Percentiles rank a stretch among this genome's conserved stretches.
phyloP scores from a whole-genome alignment of 2,329 filamentous ascomycete species.

The Tetracladium maxilliforme region DNA sequence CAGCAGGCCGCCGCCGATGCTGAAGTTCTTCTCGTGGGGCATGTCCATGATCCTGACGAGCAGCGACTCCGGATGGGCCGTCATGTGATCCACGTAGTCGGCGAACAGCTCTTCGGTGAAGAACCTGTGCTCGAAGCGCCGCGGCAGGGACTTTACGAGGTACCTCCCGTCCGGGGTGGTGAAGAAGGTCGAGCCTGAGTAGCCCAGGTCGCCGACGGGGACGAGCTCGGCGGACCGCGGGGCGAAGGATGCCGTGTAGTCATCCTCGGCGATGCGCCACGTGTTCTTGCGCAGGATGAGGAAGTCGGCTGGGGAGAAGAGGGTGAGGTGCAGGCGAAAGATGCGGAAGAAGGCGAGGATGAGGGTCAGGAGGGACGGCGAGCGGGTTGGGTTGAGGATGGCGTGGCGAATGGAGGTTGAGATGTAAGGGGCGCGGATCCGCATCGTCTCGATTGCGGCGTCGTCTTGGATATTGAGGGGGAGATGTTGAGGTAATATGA shows the following conservation, averaged over 20 bases:
- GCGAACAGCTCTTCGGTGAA: slow-evolving; percentile 52
- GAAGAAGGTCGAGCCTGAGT: slow-evolving; percentile 66
- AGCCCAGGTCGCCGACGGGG: slow-evolving; percentile 54
- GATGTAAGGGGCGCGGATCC: slow-evolving; percentile 15
- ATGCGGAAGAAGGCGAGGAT: slow-evolving; percentile 38
- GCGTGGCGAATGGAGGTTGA: slow-evolving; percentile 23
- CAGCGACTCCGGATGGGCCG: slow-evolving; percentile 39
- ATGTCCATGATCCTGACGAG: slow-evolving; percentile 58
- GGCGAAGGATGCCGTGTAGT: slow-evolving; percentile 22
- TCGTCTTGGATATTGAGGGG: too few species aligned
- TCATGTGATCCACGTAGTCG: slow-evolving; percentile 52
- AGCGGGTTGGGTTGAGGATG: slow-evolving; percentile 15
- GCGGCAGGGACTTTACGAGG: slow-evolving; percentile 57
- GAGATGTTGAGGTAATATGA: too few species aligned
- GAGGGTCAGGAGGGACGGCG: slow-evolving; percentile 19
- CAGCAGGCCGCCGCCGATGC: too few species aligned
- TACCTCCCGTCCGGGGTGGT: slow-evolving; percentile 50
- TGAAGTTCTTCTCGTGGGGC: slow-evolving; percentile 39
- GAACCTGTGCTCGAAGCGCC: slow-evolving; percentile 55
- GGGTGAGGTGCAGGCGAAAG: slow-evolving; percentile 30
- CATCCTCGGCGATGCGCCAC: slow-evolving; percentile 19
- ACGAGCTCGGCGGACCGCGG: slow-evolving; percentile 21
- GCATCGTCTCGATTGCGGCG: too few species aligned
- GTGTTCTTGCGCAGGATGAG: slow-evolving; percentile 28
- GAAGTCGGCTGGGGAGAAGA: slow-evolving; percentile 32